A percentile compares a stretch with the other conserved stretches of the same genome.
phyloP scores from a whole-genome alignment of 2,329 filamentous ascomycete genomes.

The Microdochium trichocladiopsis region DNA sequence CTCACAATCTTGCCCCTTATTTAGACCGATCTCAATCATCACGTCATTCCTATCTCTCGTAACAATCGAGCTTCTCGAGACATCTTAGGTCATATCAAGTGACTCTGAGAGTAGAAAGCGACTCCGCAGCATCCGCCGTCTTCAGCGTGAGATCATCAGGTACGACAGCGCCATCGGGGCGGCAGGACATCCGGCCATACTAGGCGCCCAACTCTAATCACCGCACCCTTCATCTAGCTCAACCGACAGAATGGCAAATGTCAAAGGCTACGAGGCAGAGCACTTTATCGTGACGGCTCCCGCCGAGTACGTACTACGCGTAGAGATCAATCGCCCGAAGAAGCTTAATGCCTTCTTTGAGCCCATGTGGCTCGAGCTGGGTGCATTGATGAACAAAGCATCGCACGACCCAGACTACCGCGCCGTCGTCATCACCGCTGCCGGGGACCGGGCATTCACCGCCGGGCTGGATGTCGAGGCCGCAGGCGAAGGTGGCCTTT shows the following conservation, averaged over 20 bases:
- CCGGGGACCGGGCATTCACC: slow-evolving; percentile 78
- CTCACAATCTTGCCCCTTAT: too few species aligned
- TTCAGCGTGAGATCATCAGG: too few species aligned
- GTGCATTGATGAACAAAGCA: slow-evolving; percentile 63
- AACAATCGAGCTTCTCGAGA: too few species aligned
- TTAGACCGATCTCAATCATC: too few species aligned
- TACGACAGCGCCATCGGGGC: too few species aligned
- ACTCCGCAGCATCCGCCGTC: too few species aligned
- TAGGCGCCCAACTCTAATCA: too few species aligned
- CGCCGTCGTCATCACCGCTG: slow-evolving; percentile 70
- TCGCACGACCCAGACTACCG: slow-evolving; percentile 68
- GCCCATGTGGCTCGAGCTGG: slow-evolving; percentile 80
- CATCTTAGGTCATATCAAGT: too few species aligned
- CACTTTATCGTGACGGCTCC: slow-evolving; percentile 73
- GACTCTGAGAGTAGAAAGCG: too few species aligned
- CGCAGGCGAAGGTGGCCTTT: slow-evolving; percentile 45
- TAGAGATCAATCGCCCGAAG: slow-evolving; percentile 80
- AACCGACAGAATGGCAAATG: slow-evolving; percentile 5
- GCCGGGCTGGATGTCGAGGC: slow-evolving; percentile 78
- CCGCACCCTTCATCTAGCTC: not conserved
- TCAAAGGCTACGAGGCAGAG: slow-evolving; percentile 41
- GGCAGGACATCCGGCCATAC: too few species aligned
- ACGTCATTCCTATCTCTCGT: too few species aligned
- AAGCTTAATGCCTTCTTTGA: slow-evolving; percentile 87
- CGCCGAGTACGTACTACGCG: slow-evolving; percentile 69